A percentile compares a stretch with the other conserved stretches of the same genome.
phyloP scores from a whole-genome alignment of 106 monocot species.

The Dendrobium chrysotoxum region DNA sequence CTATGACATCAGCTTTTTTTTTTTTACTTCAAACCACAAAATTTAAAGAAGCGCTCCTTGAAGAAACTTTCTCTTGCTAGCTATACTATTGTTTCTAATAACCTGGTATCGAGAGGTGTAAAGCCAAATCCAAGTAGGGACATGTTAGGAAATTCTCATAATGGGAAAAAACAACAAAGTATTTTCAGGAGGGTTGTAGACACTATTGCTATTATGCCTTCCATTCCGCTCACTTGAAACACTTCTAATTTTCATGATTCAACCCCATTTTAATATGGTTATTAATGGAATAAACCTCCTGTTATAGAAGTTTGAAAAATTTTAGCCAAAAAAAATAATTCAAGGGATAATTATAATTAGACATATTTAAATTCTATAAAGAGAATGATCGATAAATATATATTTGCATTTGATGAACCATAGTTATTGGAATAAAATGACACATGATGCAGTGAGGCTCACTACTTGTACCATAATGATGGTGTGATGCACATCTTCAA shows the following conservation, averaged over 20 bases:
- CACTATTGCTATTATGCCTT: not conserved
- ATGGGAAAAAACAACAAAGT: too few relatives aligned
- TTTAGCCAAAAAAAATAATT: not conserved
- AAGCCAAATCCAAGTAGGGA: not conserved
- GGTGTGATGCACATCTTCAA: too few relatives aligned
- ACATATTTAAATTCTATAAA: not conserved
- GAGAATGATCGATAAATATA: not conserved
- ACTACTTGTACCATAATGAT: too few relatives aligned
- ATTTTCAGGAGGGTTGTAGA: not conserved
- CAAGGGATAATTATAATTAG: not conserved
- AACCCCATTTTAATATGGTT: not conserved
- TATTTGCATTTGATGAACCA: too few relatives aligned
- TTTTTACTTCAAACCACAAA: not conserved
- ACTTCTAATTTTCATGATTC: not conserved
- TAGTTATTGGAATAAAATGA: too few relatives aligned
- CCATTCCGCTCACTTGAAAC: not conserved
- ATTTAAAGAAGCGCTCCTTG: not conserved
- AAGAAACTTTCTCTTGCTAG: not conserved
- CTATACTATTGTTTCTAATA: not conserved
- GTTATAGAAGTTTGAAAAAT: not conserved
- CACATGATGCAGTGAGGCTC: too few relatives aligned
- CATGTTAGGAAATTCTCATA: not conserved
- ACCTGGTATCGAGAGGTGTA: not conserved
- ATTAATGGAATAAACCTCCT: not conserved
- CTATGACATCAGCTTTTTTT: not conserved